Base-by-base conservation (phyloP, 2,329 filamentous ascomycete species). In the Verticillium nubilum region DNA sequence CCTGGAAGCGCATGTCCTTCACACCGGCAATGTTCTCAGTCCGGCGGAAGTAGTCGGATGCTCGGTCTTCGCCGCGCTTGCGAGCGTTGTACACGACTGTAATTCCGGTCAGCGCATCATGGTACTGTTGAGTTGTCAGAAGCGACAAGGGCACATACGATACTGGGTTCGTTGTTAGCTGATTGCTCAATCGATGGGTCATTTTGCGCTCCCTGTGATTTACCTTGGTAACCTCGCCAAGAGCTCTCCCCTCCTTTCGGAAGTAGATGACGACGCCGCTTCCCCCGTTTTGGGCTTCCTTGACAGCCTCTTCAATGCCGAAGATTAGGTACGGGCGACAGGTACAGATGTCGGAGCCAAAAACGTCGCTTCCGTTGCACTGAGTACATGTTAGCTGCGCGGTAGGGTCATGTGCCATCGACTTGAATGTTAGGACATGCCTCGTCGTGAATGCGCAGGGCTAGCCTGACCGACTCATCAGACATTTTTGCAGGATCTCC, bases 21-120 rank as follows among this genome's bases (percentile, higher is more conserved):
- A 98, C 94, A 62, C 95, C 95, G 9, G 95, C 95, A 72, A 99
- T 96, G 72, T 97, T 97, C 76, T 97, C 94, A n/a, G 94, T 98
- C 60, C 95, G 84, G 76, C 94, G 89, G 80, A 98, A 98, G 77
- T 98, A 98, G 73, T 96, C 92, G 67, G 89, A 94, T 25, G 92
- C 92, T 61, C 85, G 85, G 74, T 93, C 90, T 64, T 86, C 84
- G 64, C 89, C 89, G 67, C 90, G 86, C 77, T 94, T 95, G 65
- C 88, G 82, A 56, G 90, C 90, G 71, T 94, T 95, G 79, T 94
- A 89, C 54, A 88, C 85, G 62, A 88, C 82, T 72, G 10, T 9
- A 31, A 12, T 17, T 3, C 9, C 28, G 37, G n/a, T 47, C 23
- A 47, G 37, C n/a, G 19, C n/a, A 3, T 47, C 19, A 17, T 10